Evolutionary conservation across 2,329 filamentous ascomycete species (phyloP).

Genomic region (Aureobasidium sp.): DNA sequence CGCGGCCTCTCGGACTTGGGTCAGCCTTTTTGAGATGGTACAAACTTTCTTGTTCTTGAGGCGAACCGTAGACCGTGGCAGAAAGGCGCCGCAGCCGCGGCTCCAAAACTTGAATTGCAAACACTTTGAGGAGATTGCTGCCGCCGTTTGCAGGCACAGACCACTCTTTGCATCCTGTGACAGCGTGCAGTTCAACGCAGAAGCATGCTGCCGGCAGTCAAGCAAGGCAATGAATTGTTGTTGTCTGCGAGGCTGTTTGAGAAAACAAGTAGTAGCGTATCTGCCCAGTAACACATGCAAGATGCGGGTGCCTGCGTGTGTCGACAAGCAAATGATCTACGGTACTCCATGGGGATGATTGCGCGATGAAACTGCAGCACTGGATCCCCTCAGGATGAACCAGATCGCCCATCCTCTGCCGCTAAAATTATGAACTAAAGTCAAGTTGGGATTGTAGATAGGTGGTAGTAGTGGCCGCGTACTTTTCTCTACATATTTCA

Average conservation of each 20-base stretch:
- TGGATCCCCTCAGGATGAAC: conserved; percentile 3
- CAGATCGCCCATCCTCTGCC: background rate
- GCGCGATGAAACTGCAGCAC: conserved; percentile 8
- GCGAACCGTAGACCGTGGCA: background rate
- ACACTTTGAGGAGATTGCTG: conserved; percentile 4
- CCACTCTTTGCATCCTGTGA: background rate
- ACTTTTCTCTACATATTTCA: background rate
- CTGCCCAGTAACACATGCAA: background rate
- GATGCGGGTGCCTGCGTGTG: background rate
- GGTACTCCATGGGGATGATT: conserved; percentile 4
- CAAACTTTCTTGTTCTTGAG: background rate
- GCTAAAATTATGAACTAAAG: background rate
- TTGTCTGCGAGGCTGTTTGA: background rate
- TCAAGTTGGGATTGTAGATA: conserved; percentile 4
- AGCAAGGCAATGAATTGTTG: background rate
- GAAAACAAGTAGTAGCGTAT: background rate
- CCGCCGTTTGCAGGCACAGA: background rate
- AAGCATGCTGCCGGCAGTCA: background rate
- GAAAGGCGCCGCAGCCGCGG: background rate
- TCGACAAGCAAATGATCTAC: conserved; percentile 6
- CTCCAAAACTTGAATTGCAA: background rate
- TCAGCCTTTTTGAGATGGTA: background rate
- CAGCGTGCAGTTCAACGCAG: background rate
- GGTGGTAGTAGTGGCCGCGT: background rate
- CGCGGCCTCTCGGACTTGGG: background rate